Percentiles rank a stretch among this genome's conserved stretches.
phyloP scores from a whole-genome alignment of 345 rosid genomes.

The Microcos paniculata region DNA sequence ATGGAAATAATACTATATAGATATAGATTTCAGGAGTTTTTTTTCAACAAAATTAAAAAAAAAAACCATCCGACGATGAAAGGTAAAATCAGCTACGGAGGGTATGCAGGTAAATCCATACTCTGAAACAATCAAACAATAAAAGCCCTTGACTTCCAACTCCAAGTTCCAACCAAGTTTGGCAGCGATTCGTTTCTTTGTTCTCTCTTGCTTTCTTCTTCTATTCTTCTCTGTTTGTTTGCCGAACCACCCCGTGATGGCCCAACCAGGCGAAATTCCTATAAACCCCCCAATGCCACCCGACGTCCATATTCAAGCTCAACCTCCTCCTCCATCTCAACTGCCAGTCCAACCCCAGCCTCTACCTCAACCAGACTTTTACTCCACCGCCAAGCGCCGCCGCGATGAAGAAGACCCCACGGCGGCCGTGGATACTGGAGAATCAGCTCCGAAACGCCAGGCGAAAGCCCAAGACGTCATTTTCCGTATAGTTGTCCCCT shows the following conservation, averaged over 20 bases:
- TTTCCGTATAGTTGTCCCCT: slow-evolving; percentile 58
- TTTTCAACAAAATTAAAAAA: too few species aligned
- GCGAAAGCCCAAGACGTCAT: slow-evolving; percentile 49
- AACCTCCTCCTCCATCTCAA: neutral
- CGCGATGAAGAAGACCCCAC: slow-evolving; percentile 35
- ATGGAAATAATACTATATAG: too few species aligned
- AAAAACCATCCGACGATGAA: too few species aligned
- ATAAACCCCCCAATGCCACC: neutral
- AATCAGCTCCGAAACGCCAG: slow-evolving; percentile 42
- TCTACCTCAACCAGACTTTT: neutral
- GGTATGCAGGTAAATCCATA: slow-evolving; percentile 5
- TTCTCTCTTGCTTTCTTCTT: too few species aligned
- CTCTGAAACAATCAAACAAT: neutral
- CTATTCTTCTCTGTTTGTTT: neutral
- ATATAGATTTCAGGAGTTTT: too few species aligned
- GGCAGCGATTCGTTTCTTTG: neutral
- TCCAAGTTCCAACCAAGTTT: too few species aligned
- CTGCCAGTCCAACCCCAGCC: neutral
- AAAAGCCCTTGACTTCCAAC: neutral
- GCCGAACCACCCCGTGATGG: neutral
- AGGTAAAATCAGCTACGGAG: neutral
- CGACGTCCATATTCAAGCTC: neutral
- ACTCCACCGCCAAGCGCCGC: slow-evolving; percentile 39
- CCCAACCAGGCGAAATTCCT: neutral
- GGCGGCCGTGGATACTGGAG: slow-evolving; percentile 24